Base-by-base conservation (phyloP, 257 asterid species). In the Ballota nigra region DNA sequence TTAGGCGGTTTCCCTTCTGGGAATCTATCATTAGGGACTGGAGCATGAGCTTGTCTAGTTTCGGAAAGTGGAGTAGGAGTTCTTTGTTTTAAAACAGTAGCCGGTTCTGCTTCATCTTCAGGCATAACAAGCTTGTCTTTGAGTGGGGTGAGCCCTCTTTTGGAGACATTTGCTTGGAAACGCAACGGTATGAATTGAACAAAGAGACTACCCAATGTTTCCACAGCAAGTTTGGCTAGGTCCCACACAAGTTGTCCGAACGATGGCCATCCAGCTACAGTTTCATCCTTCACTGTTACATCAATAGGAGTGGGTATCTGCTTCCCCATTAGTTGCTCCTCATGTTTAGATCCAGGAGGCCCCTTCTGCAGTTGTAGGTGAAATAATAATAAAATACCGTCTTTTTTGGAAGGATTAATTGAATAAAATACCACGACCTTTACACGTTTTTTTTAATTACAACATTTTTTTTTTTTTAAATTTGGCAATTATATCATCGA, bases 111-210 rank as follows among this genome's bases (percentile, higher is more conserved):
- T 83, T 92, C 91, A 71, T 92, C 96, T 79, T 88, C 97, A 16
- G 98, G 97, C 98, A 95, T 81, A 57, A 88, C 51, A 49, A 95
- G 92, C 45, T 88, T 70, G 73, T 95, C 99, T 78, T 89, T 92
- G 24, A 91, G 77, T 4, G 99, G 97, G 43, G 98, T 87, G 53
- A 92, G 96, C 71, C 92, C 87, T 1, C 73, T 59, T 78, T 29
- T 84, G 62, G 86, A 59, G 72, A 78, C 55, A 31, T 71, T 79
- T 11, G 53, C 76, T 58, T 66, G 71, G 52, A 72, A 65, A 19
- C 72, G 81, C 66, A 73, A 63, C 6, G 99, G 98, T 12, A 72
- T 56, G 70, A 80, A 64, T 36, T 82, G 87, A 57, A 72, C 74
- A 69, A 88, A 62, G 71, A 86, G 56, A 77, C 80, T 61, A 24